Evolutionary conservation across 148 eudicot genomes (phyloP).

Genomic region (Gaultheria prostrata): DNA sequence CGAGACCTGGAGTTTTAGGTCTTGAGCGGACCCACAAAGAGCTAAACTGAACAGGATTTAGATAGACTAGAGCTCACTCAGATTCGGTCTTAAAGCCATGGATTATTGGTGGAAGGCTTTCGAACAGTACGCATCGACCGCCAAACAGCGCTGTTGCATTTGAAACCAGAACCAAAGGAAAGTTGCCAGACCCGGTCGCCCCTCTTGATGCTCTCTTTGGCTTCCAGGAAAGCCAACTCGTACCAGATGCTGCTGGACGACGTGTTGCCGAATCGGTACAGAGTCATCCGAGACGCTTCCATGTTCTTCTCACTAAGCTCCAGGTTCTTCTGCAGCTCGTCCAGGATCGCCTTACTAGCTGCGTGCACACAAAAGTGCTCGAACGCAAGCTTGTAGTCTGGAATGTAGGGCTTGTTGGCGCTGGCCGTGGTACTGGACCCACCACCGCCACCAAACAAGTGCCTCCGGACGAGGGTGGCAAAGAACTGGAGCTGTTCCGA

Average conservation of each 20-base stretch:
- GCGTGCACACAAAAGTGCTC: slow-evolving; percentile 95
- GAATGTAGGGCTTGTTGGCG: slow-evolving; percentile 63
- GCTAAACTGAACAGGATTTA: neutral
- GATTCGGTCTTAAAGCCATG: slow-evolving; percentile 44
- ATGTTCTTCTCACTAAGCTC: slow-evolving; percentile 77
- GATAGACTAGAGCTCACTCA: too few relatives aligned
- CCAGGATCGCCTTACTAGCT: slow-evolving; percentile 70
- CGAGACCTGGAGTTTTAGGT: neutral
- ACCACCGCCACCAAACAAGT: slow-evolving; percentile 36
- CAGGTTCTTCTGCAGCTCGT: slow-evolving; percentile 77
- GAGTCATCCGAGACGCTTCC: slow-evolving; percentile 71
- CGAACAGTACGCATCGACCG: slow-evolving; percentile 48
- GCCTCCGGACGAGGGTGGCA: slow-evolving; percentile 52
- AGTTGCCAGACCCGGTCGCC: slow-evolving; percentile 93
- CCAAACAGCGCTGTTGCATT: slow-evolving; percentile 93
- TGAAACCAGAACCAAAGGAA: slow-evolving; percentile 82
- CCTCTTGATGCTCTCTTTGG: slow-evolving; percentile 56
- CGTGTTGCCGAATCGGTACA: slow-evolving; percentile 82
- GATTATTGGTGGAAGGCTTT: slow-evolving; percentile 48
- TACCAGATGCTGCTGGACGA: slow-evolving; percentile 98
- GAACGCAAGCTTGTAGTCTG: slow-evolving; percentile 90
- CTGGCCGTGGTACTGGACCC: neutral
- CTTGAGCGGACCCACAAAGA: neutral
- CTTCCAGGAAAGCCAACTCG: slow-evolving; percentile 78
- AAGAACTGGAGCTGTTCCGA: slow-evolving; percentile 92